Conservation (phyloP, 257 asterid genomes). For the Verbascum thapsus region DNA sequence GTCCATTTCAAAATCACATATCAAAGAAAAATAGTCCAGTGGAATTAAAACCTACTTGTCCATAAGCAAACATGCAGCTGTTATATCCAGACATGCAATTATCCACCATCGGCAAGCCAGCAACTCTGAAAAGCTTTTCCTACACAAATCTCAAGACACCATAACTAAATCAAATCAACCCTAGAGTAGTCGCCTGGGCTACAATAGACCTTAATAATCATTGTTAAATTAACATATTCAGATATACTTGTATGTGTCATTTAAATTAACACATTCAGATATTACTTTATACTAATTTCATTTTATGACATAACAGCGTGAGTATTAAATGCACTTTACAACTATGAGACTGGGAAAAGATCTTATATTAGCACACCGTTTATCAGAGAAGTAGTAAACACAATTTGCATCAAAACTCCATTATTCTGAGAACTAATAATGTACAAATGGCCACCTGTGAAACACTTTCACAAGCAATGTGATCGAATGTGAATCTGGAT, state of each 20-base stretch:
- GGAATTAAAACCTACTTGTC: slow-evolving; percentile 52
- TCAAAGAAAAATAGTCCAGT: neutral
- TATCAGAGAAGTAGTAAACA: slow-evolving; percentile 10
- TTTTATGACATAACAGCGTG: no score
- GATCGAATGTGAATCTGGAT: slow-evolving; percentile 84
- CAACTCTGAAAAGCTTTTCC: slow-evolving; percentile 77
- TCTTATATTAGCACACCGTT: neutral
- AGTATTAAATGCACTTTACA: neutral
- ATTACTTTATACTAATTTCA: no score
- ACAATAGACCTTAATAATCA: slow-evolving; percentile 8
- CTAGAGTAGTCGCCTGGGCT: slow-evolving; percentile 9
- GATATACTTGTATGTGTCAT: neutral
- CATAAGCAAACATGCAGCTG: slow-evolving; percentile 95
- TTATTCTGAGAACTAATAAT: neutral
- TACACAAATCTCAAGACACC: slow-evolving; percentile 30
- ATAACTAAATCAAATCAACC: slow-evolving; percentile 21
- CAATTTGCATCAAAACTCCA: neutral
- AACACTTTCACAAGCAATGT: slow-evolving; percentile 70
- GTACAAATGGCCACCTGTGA: slow-evolving; percentile 63
- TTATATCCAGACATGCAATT: slow-evolving; percentile 93
- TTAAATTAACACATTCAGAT: no score
- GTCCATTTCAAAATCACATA: neutral
- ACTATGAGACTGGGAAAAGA: neutral
- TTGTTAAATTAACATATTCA: neutral
- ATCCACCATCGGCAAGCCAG: slow-evolving; percentile 90